Base-by-base conservation (phyloP, 192 early-diverging fungal species). In the Entophlyctis luteolus region DNA sequence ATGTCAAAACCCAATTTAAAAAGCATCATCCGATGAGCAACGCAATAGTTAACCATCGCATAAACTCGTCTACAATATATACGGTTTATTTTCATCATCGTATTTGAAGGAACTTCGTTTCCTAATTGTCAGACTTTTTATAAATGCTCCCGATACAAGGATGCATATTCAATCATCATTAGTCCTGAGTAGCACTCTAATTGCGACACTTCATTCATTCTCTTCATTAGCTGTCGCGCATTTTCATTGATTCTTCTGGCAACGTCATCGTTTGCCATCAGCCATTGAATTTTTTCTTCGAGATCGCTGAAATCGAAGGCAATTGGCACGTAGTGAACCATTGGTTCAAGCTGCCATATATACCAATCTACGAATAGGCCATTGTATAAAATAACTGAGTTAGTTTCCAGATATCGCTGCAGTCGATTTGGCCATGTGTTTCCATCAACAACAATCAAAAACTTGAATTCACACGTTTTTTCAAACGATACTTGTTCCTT, bases 241-340 rank as follows among this genome's bases (percentile, higher is more conserved):
- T 62, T 62, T 23, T 48, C 42, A 33, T 22, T 52, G 49, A 65
- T 65, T 25, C 27, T 16, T 34, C 32, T 5, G 12, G 63, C 63
- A 2, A 25, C 48, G 2, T 65, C 63, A 35, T 65, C 63, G 35
- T 65, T 38, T 8, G 2, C 23, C 48, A 33, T 28, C 28, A 52
- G n/a, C 63, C 63, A 65, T 31, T 54, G 18, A 47, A 65, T 27
- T 12, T 58, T 55, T 45, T 65, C 63, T 22, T 53, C 62, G n/a
- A 70, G 47, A 52, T 70, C 68, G 1, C 57, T 65, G 29, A 59
- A 67, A 36, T 70, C 68, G 2, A 49, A 22, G 6, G 31, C 36
- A 25, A 70, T 2, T 8, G 68, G 68, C 16, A 70, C 48, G 58
- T 70, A 70, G 35, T 70, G 68, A 3, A 68, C 48, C 37, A 22